These are phyloP conservation scores for Erysimum cheiri DNA, from an alignment of 441 rosid genomes.

Conservation along the genomic window DNA sequence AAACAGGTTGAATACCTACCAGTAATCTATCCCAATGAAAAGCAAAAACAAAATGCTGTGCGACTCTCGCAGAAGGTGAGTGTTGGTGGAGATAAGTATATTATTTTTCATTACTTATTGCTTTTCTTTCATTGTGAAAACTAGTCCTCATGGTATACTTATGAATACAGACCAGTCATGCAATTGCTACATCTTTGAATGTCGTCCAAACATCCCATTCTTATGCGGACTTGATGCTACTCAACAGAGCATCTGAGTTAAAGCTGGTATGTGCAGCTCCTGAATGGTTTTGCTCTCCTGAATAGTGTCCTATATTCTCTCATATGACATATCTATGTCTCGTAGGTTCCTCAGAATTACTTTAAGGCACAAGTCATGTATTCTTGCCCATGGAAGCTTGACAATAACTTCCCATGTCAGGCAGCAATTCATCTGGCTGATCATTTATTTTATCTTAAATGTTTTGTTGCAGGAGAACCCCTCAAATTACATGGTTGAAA, in stretches of 20 bases:
- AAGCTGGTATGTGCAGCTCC: constrained; percentile 56
- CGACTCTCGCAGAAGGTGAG: constrained; percentile 79
- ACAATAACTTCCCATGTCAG: constrained; percentile 17
- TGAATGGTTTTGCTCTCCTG: constrained; percentile 10
- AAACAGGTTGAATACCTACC: constrained; percentile 93
- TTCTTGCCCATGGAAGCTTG: constrained; percentile 24
- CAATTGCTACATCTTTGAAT: constrained; percentile 78
- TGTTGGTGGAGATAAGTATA: constrained; percentile 35
- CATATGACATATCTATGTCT: constrained; percentile 15
- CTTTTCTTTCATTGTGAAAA: background rate
- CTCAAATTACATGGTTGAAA: constrained; percentile 87
- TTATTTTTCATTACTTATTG: constrained; percentile 27
- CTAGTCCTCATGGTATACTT: constrained; percentile 35
- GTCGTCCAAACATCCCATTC: constrained; percentile 90
- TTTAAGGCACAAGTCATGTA: constrained; percentile 6
- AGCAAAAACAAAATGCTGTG: constrained; percentile 71
- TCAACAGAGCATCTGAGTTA: constrained; percentile 63
- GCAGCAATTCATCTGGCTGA: constrained; percentile 21
- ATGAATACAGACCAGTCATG: constrained; percentile 73
- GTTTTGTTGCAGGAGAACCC: constrained; percentile 69
- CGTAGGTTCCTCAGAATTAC: background rate
- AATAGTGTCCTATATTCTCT: background rate
- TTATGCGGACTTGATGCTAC: constrained; percentile 86
- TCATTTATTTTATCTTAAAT: constrained; percentile 16
- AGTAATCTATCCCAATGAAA: constrained; percentile 64